Conservation (phyloP, 192 early-diverging fungal genomes). For the Ambispora gerdemannii region DNA sequence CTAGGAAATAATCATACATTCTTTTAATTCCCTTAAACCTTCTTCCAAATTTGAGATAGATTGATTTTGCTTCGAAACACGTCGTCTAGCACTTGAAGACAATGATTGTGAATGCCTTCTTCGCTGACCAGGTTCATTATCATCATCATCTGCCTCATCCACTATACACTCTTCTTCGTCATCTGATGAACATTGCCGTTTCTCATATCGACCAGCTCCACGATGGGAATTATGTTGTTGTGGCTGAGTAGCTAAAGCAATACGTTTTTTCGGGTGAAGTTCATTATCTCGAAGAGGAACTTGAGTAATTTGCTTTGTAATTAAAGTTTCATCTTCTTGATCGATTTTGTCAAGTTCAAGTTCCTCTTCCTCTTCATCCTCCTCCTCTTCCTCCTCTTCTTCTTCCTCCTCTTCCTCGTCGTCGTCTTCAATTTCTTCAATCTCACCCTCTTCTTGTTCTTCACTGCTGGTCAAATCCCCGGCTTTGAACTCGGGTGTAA, state of each 20-base stretch:
- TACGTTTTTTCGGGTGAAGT: conserved; percentile 25
- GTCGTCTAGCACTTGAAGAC: conserved; percentile 4
- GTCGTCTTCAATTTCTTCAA: conserved; percentile 34
- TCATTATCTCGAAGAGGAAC: conserved; percentile 9
- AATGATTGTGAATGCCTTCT: conserved; percentile 27
- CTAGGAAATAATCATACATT: background rate
- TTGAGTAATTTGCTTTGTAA: conserved; percentile 27
- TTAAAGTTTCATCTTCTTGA: conserved; percentile 15
- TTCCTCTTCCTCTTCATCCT: conserved; percentile 20
- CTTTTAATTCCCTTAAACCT: conserved; percentile 18
- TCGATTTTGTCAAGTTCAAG: conserved; percentile 21
- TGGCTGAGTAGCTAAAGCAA: conserved; percentile 16
- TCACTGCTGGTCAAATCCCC: background rate
- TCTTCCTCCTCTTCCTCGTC: conserved; percentile 27
- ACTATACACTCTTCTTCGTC: conserved; percentile 24
- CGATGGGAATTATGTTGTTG: conserved; percentile 23
- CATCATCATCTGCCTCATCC: conserved; percentile 29
- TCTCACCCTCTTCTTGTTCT: conserved; percentile 32
- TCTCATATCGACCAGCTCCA: conserved; percentile 9
- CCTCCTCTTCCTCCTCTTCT: conserved; percentile 36
- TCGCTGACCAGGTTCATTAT: conserved; percentile 23
- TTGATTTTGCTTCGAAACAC: conserved; percentile 5
- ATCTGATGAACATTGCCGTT: conserved; percentile 19
- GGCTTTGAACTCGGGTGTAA: background rate
- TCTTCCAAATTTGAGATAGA: conserved; percentile 1